Base-by-base conservation (phyloP, 257 asterid genomes). In the Plantago elongata region DNA sequence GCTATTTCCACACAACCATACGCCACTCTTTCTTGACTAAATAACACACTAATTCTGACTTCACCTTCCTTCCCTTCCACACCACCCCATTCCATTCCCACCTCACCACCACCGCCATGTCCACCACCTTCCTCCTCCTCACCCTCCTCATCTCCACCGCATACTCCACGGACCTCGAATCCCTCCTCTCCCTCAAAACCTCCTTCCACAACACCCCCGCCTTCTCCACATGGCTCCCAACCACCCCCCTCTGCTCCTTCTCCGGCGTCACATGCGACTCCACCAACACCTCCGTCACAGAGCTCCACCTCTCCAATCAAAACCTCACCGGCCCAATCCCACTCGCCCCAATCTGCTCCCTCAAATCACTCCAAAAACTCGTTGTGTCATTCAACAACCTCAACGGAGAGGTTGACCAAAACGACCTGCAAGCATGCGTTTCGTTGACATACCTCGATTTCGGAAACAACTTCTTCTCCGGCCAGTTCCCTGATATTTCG, bases 401-500 rank as follows among this genome's bases (percentile, higher is more conserved):
- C 13, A 29, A 68, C 8, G 96, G 99, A 0, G 49, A 47, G 13
- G 75, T 92, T 0, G 5, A 18, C 0, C 22, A 71, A 0, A 64
- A 61, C 9, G 89, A 67, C 16, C 69, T 92, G 61, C 76, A 67
- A 12, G 65, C 62, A 22, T 92, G 99, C 73, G 64, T 63, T 7
- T 62, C 67, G 15, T 78, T 92, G 7, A 81, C 51, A 51, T 83
- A 79, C 70, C 64, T 92, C 45, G 96, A 89, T 29, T 58, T 92
- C 46, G 92, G 96, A 3, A 79, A 80, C 77, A 89, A 89, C 54
- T 40, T 54, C 0, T 89, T 92, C 60, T 63, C 81, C 0, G 97
- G 97, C 3, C 0, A 59, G 0, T 76, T 87, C 34, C 97, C 99
- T 6, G 82, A 74, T 12, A 69, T 92, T 0, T 79, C 85, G 8